Evolutionary conservation across 2,329 filamentous ascomycete species (phyloP).

Genomic region (Clarireedia homoeocarpa): DNA sequence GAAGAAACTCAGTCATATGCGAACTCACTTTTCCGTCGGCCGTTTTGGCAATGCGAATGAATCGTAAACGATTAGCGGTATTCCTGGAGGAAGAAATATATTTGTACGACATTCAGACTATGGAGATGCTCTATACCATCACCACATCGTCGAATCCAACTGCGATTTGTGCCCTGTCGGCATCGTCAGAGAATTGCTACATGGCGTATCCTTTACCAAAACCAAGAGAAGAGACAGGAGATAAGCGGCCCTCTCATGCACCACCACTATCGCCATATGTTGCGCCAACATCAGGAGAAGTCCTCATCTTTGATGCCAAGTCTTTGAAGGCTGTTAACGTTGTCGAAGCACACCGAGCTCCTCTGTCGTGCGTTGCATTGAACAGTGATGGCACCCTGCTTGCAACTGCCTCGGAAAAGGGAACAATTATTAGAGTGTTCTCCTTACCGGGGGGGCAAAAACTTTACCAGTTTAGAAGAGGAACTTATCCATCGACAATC

Average conservation of each 20-base stretch:
- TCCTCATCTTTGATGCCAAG: constrained; percentile 84
- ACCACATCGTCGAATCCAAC: constrained; percentile 88
- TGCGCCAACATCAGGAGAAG: constrained; percentile 79
- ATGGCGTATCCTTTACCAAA: constrained; percentile 87
- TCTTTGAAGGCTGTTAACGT: constrained; percentile 91
- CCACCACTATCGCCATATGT: constrained; percentile 74
- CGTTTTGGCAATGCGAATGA: constrained; percentile 86
- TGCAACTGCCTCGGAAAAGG: constrained; percentile 93
- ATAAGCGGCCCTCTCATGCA: constrained; percentile 65
- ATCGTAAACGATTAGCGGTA: constrained; percentile 87
- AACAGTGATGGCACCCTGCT: constrained; percentile 89
- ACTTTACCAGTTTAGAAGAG: constrained; percentile 89
- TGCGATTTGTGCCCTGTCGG: constrained; percentile 85
- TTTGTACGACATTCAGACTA: constrained; percentile 97
- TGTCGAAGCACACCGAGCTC: constrained; percentile 88
- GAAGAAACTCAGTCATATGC: constrained; percentile 76
- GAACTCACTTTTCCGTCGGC: constrained; percentile 98
- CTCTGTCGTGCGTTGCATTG: constrained; percentile 80
- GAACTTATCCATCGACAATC: constrained; percentile 91
- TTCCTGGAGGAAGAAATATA: constrained; percentile 95
- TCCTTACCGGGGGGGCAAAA: constrained; percentile 86
- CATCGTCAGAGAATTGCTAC: constrained; percentile 92
- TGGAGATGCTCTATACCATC: constrained; percentile 89
- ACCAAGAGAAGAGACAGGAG: constrained; percentile 51
- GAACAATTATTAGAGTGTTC: constrained; percentile 95